Evolutionary conservation across 805 yeast genomes (phyloP), one percentile per base, ranked within the genome.

Genomic region (Wickerhamiella brachini): DNA sequence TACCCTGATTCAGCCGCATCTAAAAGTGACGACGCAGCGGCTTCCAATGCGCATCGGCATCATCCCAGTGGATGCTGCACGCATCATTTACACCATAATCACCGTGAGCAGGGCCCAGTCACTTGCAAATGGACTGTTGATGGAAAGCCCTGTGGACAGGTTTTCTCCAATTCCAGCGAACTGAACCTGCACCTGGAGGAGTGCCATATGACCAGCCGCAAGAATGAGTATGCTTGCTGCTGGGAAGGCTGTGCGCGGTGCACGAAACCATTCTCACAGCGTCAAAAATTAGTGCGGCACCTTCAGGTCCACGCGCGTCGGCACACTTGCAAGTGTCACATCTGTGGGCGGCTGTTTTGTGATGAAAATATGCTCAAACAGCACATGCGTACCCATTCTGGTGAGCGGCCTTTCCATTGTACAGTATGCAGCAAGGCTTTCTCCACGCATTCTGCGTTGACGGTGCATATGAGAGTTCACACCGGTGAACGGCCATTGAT

Each of bases 401-500:
- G 96, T 2, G 97, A 88, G 59, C 84, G 80, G 61, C 97, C 97
- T 1, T 88, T 74, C 64, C 65, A 65, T 49, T 90, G 98, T 65
- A 70, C 74, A 23, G 62, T 71, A 1, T 90, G 98, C 65, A 81
- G 76, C 4, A 89, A 87, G 64, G 64, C 70, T 23, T 90, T 90
- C 69, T 83, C 95, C 10, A 86, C 95, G 1, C 77, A 85, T 26
- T 81, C 93, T 3, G 81, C 93, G 15, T 70, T 89, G 45, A 82
- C 87, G 1, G 86, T 90, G 29, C 97, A 93, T 67, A 66, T 76
- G 45, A 72, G 97, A 54, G 81, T 81, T 1, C 98, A 90, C 65
- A 84, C 95, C 0, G 97, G 97, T 1, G 90, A 83, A 53, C 86
- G 83, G 65, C 97, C 97, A 2, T 69, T 90, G 57, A 70, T 66